These are phyloP conservation scores for Boletus sp. DNA, from an alignment of 1,284 basidiomycete species.

Conservation along the genomic window DNA sequence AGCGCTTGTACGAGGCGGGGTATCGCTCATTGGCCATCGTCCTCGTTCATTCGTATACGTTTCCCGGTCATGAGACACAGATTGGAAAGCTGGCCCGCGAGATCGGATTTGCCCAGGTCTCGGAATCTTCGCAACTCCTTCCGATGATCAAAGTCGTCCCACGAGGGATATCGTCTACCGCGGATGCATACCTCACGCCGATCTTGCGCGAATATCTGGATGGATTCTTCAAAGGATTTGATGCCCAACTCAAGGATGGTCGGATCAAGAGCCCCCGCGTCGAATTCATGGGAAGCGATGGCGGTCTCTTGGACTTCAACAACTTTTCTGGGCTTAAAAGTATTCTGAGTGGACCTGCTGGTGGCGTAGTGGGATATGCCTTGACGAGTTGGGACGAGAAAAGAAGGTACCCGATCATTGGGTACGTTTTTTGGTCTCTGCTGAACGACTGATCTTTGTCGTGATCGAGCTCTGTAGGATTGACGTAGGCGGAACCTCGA, in stretches of 20 bases:
- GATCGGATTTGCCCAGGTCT: constrained; percentile 85
- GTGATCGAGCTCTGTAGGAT: constrained; percentile 36
- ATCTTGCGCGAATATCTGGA: constrained; percentile 85
- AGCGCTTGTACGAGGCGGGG: constrained; percentile 68
- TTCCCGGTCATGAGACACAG: constrained; percentile 73
- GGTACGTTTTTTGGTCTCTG: constrained; percentile 35
- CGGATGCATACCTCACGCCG: constrained; percentile 95
- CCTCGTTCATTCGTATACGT: constrained; percentile 91
- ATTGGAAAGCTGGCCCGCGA: constrained; percentile 72
- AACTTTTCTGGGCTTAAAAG: constrained; percentile 77
- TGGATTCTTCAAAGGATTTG: constrained; percentile 89
- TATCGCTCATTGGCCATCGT: constrained; percentile 85
- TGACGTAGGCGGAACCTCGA: constrained; percentile 74
- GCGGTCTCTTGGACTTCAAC: constrained; percentile 64
- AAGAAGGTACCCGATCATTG: constrained; percentile 58
- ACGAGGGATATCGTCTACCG: constrained; percentile 87
- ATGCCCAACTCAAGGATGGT: constrained; percentile 56
- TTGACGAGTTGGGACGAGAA: constrained; percentile 65
- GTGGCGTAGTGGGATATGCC: constrained; percentile 75
- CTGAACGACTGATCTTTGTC: not conserved
- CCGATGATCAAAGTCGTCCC: constrained; percentile 97
- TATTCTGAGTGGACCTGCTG: constrained; percentile 74
- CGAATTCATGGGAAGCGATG: constrained; percentile 76
- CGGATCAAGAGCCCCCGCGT: constrained; percentile 39
- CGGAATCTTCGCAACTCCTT: constrained; percentile 81